Base-by-base conservation (phyloP, 208 protist species). In the Lotmaria passim region DNA sequence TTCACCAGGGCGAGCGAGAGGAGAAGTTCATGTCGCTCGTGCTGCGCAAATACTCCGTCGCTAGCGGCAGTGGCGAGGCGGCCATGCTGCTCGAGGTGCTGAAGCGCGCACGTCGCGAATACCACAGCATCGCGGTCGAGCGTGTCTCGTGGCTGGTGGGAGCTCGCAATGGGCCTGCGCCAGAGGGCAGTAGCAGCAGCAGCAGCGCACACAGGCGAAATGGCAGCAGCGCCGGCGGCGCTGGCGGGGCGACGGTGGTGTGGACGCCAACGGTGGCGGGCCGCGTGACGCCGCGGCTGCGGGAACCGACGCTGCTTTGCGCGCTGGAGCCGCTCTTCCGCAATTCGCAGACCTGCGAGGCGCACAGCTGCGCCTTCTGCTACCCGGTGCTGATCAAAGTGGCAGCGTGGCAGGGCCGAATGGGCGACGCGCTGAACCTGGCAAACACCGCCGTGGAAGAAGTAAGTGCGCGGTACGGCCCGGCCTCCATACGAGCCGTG, bases 311-410 rank as follows among this genome's bases (percentile, higher is more conserved):
- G 28, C 47, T 66, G 24, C 78, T 80, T 56, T 63, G 56, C 38
- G 66, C 72, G 47, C 57, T 94, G 24, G 84, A 79, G 47, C 69
- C 74, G 58, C 61, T 78, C 28, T 91, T 90, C 56, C 53, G 65
- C n/a, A 78, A n/a, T 38, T 33, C 81, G 34, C 73, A 53, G 46
- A 88, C 83, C 11, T 66, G 85, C 52, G 73, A 86, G 30, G 69
- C 63, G 14, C 81, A 91, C 81, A 73, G 74, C 52, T 81, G 85
- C 57, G 78, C 86, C 51, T 91, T 83, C 65, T 89, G 84, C 75
- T 67, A 80, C 21, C 89, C 89, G 12, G 56, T 93, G 28, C 80
- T 75, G 57, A 83, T 86, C 41, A 85, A 82, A 39, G 82, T 88
- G 1, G 77, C 82, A 21, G 66, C 82, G 71, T 94, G 89, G 89